phyloP scores from a whole-genome alignment of 371 early-diverging fungal species.

The Vairimorpha apis region DNA sequence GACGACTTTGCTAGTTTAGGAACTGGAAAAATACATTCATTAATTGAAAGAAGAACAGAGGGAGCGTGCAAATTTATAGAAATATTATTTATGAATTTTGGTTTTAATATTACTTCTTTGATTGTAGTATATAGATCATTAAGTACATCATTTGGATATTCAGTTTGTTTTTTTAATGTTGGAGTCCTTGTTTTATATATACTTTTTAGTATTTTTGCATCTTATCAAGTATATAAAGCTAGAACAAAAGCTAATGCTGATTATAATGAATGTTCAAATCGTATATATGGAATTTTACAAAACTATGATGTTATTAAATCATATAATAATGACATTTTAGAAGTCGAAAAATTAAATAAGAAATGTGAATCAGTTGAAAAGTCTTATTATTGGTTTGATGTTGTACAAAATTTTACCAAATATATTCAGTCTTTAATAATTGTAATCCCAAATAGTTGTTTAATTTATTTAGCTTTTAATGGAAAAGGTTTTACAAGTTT shows the following conservation, averaged over 20 bases:
- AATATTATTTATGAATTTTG: slow-evolving; percentile 16
- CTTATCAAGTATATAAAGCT: not conserved
- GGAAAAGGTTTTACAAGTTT: not conserved
- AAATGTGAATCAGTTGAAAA: slow-evolving; percentile 15
- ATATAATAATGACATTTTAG: slow-evolving; percentile 26
- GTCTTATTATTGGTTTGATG: slow-evolving; percentile 1
- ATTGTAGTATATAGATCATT: not conserved
- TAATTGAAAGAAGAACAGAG: slow-evolving; percentile 31
- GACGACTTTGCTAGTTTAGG: slow-evolving; percentile 13
- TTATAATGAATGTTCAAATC: slow-evolving; percentile 24
- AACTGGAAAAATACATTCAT: slow-evolving; percentile 32
- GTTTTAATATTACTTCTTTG: not conserved
- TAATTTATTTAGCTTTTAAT: slow-evolving; percentile 19
- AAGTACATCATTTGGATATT: not conserved
- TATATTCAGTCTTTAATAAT: slow-evolving; percentile 7
- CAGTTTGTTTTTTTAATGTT: not conserved
- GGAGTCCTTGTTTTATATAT: not conserved
- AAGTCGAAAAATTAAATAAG: not conserved
- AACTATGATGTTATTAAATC: slow-evolving; percentile 36
- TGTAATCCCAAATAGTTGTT: slow-evolving; percentile 19
- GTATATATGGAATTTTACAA: slow-evolving; percentile 21
- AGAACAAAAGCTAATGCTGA: slow-evolving; percentile 9
- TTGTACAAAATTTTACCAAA: not conserved
- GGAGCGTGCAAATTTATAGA: slow-evolving; percentile 16
- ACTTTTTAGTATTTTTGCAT: not conserved